Conservation (phyloP, 73 alveolate genomes). For the Paramecium tetraurelia region DNA sequence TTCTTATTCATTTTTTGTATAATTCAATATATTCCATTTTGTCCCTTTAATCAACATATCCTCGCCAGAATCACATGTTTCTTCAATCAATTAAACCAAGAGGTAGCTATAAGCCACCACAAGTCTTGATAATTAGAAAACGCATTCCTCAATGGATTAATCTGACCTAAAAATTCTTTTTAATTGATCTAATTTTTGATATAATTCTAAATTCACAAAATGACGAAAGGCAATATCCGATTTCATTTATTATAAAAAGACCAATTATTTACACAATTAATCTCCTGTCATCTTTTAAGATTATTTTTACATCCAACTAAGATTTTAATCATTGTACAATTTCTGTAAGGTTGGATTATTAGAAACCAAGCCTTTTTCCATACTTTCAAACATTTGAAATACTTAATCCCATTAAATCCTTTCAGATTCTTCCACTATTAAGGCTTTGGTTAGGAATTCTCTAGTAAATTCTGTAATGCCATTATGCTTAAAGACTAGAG, state of each 20-base stretch:
- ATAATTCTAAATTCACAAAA: not conserved
- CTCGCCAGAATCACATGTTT: not conserved
- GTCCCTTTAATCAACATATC: not conserved
- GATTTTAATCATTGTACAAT: not conserved
- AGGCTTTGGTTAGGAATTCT: constrained; percentile 38
- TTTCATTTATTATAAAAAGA: not conserved
- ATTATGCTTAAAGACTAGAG: constrained; percentile 17
- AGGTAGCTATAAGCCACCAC: not conserved
- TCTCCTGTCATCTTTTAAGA: not conserved
- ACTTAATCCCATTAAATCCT: constrained; percentile 56
- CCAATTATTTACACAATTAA: not conserved
- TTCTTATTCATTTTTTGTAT: not conserved
- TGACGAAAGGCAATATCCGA: not conserved
- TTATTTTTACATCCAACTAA: not conserved
- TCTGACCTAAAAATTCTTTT: not conserved
- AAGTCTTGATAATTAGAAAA: not conserved
- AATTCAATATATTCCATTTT: not conserved
- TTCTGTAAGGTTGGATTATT: not conserved
- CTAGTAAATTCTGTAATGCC: not conserved
- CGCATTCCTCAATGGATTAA: not conserved
- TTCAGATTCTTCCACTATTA: constrained; percentile 41
- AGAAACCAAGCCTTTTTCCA: not conserved
- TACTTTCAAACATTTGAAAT: constrained; percentile 1
- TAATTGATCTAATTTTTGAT: not conserved
- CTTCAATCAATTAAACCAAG: not conserved